Conservation (phyloP, 140 eudicot species). For the Flaveria floridana region DNA sequence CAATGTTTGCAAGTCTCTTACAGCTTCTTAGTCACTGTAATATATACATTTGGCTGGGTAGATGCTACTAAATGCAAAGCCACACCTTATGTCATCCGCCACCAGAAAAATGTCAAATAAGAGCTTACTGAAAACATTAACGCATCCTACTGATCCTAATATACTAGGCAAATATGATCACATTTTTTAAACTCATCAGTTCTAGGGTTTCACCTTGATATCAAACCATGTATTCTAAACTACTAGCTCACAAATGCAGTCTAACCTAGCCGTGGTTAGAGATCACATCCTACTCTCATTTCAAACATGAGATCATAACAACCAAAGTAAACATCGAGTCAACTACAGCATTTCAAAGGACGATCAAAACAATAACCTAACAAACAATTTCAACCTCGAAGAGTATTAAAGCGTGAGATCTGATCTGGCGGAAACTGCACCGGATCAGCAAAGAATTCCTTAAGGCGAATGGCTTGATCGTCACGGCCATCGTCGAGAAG, state of each 20-base stretch:
- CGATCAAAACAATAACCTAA: background rate
- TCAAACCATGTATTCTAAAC: slow-evolving; percentile 19
- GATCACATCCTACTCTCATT: slow-evolving; percentile 24
- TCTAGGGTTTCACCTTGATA: slow-evolving; percentile 22
- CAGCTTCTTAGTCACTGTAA: background rate
- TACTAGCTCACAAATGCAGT: background rate
- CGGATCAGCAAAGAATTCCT: slow-evolving; percentile 81
- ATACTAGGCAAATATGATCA: background rate
- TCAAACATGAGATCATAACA: slow-evolving; percentile 23
- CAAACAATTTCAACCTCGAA: slow-evolving; percentile 58
- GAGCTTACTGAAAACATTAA: background rate
- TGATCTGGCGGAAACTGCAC: slow-evolving; percentile 94
- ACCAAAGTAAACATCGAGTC: slow-evolving; percentile 5
- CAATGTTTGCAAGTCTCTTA: slow-evolving; percentile 6
- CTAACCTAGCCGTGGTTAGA: slow-evolving; percentile 17
- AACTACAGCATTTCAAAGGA: background rate
- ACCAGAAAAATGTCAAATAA: background rate
- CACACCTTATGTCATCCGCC: background rate
- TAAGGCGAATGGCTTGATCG: slow-evolving; percentile 92
- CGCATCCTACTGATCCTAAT: too few species aligned
- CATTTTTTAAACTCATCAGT: background rate
- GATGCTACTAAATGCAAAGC: slow-evolving; percentile 6
- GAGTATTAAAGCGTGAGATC: slow-evolving; percentile 92
- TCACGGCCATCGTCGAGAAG: slow-evolving; percentile 97
- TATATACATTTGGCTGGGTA: background rate